phyloP scores from a whole-genome alignment of 495 filamentous ascomycete genomes.

The Aspergillus biplanus region DNA sequence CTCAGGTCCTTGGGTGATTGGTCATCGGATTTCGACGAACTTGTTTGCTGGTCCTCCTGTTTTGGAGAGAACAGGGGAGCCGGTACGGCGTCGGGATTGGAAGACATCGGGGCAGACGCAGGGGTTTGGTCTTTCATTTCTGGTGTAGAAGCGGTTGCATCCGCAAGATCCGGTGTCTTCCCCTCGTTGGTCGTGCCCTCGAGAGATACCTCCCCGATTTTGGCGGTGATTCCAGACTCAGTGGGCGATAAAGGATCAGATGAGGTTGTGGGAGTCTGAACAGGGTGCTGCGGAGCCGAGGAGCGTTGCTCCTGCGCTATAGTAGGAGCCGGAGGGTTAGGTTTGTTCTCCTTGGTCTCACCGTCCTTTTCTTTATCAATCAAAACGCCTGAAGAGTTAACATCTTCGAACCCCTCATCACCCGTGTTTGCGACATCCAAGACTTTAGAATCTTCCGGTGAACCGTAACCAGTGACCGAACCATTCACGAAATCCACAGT shows the following conservation, averaged over 20 bases:
- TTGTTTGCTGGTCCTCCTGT: constrained; percentile 31
- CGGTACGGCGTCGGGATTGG: constrained; percentile 68
- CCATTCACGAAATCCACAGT: constrained; percentile 47
- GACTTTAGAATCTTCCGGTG: constrained; percentile 53
- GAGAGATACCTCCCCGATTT: constrained; percentile 56
- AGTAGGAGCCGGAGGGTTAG: constrained; percentile 8
- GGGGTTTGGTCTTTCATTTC: constrained; percentile 20
- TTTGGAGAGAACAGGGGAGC: constrained; percentile 62
- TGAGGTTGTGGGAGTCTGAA: constrained; percentile 16
- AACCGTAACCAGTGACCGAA: constrained; percentile 38
- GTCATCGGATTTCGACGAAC: constrained; percentile 24
- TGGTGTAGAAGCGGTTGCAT: constrained; percentile 14
- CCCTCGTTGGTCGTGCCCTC: constrained; percentile 36
- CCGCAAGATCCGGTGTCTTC: constrained; percentile 12
- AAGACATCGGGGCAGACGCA: constrained; percentile 41
- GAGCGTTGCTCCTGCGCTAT: constrained; percentile 31
- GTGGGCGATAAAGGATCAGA: constrained; percentile 51
- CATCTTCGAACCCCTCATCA: constrained; percentile 95
- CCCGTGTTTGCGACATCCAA: constrained; percentile 72
- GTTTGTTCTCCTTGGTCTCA: constrained; percentile 28
- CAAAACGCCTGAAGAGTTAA: constrained; percentile 69
- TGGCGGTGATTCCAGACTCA: constrained; percentile 52
- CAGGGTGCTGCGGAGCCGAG: background rate
- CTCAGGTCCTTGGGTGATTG: constrained; percentile 28
- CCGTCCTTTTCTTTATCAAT: constrained; percentile 63